Conservation (phyloP, 108 stramenopile genomes). For the Cyclotella cryptica region DNA sequence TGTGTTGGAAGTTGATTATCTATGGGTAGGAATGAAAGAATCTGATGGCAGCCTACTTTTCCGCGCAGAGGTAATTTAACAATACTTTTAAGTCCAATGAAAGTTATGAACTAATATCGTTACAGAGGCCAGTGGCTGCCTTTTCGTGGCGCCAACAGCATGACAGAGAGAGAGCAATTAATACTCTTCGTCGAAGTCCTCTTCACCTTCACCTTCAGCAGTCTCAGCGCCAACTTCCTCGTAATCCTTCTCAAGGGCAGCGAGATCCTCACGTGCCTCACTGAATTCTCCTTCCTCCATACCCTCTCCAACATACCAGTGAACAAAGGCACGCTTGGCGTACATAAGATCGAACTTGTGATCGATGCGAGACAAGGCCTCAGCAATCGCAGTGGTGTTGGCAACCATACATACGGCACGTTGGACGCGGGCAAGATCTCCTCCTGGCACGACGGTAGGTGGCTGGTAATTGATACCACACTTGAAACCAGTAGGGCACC, state of each 20-base stretch:
- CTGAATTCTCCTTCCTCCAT: constrained; percentile 99
- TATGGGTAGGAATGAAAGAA: too few relatives aligned
- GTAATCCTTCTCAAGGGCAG: constrained; percentile 99
- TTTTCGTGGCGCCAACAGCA: not conserved
- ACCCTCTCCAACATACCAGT: constrained; percentile 99
- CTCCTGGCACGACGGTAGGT: constrained; percentile 94
- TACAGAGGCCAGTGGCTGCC: not conserved
- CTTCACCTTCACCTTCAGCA: constrained; percentile 93
- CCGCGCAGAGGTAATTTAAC: too few relatives aligned
- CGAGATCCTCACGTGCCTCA: constrained; percentile 99
- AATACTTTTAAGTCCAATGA: too few relatives aligned
- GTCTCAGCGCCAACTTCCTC: constrained; percentile 97
- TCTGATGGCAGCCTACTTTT: too few relatives aligned
- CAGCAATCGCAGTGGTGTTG: constrained; percentile 99
- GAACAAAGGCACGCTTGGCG: constrained; percentile 99
- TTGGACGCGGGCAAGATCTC: constrained; percentile 95
- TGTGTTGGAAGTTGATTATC: too few relatives aligned
- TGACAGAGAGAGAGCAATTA: constrained; percentile 36
- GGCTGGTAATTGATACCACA: constrained; percentile 99
- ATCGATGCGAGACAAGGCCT: constrained; percentile 97
- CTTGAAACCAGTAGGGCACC: constrained; percentile 99
- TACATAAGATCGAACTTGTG: constrained; percentile 99
- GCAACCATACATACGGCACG: constrained; percentile 99
- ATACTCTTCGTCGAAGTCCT: constrained; percentile 91
- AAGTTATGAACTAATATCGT: too few relatives aligned